Base-by-base conservation (phyloP, 202 grass and related monocot genomes). In the Setaria italica region DNA sequence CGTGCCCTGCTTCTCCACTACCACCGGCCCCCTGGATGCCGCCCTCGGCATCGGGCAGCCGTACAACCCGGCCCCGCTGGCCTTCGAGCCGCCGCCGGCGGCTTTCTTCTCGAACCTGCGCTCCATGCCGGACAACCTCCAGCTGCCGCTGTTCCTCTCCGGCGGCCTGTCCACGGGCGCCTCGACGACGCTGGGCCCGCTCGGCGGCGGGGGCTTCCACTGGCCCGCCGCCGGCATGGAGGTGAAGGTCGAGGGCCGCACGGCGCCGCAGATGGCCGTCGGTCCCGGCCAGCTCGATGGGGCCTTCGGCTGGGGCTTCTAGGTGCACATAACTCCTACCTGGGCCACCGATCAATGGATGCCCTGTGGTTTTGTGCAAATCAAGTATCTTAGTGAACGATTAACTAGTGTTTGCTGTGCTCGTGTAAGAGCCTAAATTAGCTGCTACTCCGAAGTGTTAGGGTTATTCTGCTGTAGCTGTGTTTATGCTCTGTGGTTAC, bases 1-100 rank as follows among this genome's bases (percentile, higher is more conserved):
- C 97, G 97, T 99, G 92, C 92, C 97, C 94, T 99, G 97, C 97
- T 99, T 99, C 94, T 99, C 97, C 97, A 99, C 14, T 67, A 35
- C 84, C 35, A 11, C 55, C 55, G 76, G 76, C 70, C 69, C 85
- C 30, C 75, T 77, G 83, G 87, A 86, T 74, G 89, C 87, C 78
- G 57, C 76, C n/a, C 60, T 78, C 78, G 85, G 85, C 80, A 82
- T 84, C 42, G 90, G 90, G 72, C 80, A 90, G 72, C 72, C 72
- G 72, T 88, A 87, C 67, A 82, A 79, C 30, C 68, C 84, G 50
- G 42, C 57, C 0, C 47, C 87, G 70, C 73, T 87, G 2, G 33
- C 79, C 4, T 41, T 79, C 16, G 84, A 84, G 53, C 89, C 81
- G 7, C 50, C 77, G 2, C 92, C 48, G 4, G 33, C 14, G 65